phyloP scores from a whole-genome alignment of 169 alveolate species.

The Plasmodium yoelii region DNA sequence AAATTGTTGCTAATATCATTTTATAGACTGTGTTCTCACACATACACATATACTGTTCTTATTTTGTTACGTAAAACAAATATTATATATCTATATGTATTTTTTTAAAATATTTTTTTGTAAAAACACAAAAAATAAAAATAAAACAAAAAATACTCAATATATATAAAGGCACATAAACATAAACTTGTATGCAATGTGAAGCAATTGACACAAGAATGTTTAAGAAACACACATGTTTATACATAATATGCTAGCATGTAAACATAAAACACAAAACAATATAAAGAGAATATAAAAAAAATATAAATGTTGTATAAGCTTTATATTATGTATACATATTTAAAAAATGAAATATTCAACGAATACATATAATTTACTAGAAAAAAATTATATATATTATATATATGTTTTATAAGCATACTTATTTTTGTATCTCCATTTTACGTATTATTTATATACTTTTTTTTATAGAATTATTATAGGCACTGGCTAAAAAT shows the following conservation, averaged over 20 bases:
- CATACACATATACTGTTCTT: not conserved
- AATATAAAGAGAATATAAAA: not conserved
- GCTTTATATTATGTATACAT: not conserved
- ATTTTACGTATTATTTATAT: not conserved
- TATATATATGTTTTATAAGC: not conserved
- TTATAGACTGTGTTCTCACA: slow-evolving; percentile 12
- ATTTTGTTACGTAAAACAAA: not conserved
- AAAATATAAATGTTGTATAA: not conserved
- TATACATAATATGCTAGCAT: not conserved
- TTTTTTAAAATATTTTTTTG: slow-evolving; percentile 15
- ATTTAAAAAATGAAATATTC: not conserved
- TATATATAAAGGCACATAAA: slow-evolving; percentile 2
- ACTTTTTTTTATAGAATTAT: not conserved
- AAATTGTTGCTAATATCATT: not conserved
- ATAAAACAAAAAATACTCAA: not conserved
- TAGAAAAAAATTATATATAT: not conserved
- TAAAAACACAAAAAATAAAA: slow-evolving; percentile 10
- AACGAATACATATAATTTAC: not conserved
- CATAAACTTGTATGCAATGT: slow-evolving; percentile 2
- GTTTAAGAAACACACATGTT: not conserved
- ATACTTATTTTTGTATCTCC: not conserved
- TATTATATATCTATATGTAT: not conserved
- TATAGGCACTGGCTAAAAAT: not conserved
- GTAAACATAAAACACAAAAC: not conserved
- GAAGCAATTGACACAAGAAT: not conserved